Base-by-base conservation (phyloP, 257 asterid species). In the Ehretia macrophylla region DNA sequence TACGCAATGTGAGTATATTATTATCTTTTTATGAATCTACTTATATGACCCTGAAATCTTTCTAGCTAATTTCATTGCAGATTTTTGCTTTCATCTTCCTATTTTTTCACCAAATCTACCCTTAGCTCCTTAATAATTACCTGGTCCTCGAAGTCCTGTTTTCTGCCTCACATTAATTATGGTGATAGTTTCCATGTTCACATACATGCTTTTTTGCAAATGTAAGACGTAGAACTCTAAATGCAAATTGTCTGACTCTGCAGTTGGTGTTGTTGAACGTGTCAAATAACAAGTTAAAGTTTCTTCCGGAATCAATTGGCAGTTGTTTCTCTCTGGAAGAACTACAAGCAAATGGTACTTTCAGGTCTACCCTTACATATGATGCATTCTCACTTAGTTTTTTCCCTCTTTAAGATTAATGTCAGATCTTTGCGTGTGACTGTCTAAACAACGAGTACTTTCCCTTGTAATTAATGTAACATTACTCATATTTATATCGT, bases 301-400 rank as follows among this genome's bases (percentile, higher is more conserved):
- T 44, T 72, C 90, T 92, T 55, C 97, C 99, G 0, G 97, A 92
- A 72, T 92, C 99, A 55, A 81, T 88, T 70, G 99, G 99, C 58
- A 85, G 96, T 75, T 92, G 98, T 76, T 88, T 76, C 75, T 88
- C 97, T 38, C 76, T 92, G 67, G 99, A 92, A 76, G 99, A 92
- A 76, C 82, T 92, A 63, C 99, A 88, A 71, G 99, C 97, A 63
- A 83, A 92, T 69, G 98, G 98, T 92, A 88, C 65, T 38, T 69
- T 35, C 53, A 69, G 45, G 58, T 72, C 40, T 63, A 20, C 47
- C 38, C 60, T 60, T 55, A n/a, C 66, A 38, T 49, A 23, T 51
- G 45, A 37, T 68, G 42, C 8, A 50, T 71, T 61, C 14, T 40
- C 45, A 62, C 47, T 51, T 63, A 55, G 51, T 38, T 61, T 51